Percentiles rank a stretch among this genome's conserved stretches.
phyloP scores from a whole-genome alignment of 306 rosid species.

The Cucurbita maxima region DNA sequence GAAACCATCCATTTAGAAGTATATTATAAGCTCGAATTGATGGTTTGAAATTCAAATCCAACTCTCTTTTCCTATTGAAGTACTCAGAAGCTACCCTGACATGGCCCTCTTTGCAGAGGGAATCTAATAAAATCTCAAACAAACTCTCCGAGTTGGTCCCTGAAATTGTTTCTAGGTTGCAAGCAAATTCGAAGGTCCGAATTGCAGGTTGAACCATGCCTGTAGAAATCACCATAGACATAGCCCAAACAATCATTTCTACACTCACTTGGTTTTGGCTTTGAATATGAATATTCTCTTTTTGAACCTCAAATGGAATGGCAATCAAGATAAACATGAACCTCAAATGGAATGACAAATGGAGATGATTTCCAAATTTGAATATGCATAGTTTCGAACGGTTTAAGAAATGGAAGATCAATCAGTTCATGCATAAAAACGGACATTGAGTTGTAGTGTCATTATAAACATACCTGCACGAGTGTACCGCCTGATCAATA shows the following conservation, averaged over 20 bases:
- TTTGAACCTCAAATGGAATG: background rate
- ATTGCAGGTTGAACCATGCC: constrained; percentile 40
- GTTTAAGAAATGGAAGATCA: background rate
- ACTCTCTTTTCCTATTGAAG: constrained; percentile 19
- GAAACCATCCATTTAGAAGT: constrained; percentile 72
- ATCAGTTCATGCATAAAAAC: background rate
- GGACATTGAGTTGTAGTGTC: too few species aligned
- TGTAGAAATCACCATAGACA: constrained; percentile 10
- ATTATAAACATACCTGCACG: constrained; percentile 43
- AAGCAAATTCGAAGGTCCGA: constrained; percentile 59
- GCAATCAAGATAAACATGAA: background rate
- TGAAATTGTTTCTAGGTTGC: constrained; percentile 20
- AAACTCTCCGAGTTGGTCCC: constrained; percentile 38
- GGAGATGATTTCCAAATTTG: background rate
- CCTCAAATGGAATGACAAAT: background rate
- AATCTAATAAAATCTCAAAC: constrained; percentile 68
- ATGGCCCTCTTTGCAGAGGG: constrained; percentile 75
- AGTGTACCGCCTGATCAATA: constrained; percentile 69
- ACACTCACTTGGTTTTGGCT: background rate
- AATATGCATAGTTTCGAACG: background rate
- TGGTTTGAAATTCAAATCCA: constrained; percentile 20
- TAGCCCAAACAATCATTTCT: background rate
- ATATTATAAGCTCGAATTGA: constrained; percentile 57
- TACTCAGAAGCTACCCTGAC: constrained; percentile 30
- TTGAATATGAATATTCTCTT: background rate